Evolutionary conservation across 2,329 filamentous ascomycete species (phyloP).

Genomic region (Epicoccum sorghinum): DNA sequence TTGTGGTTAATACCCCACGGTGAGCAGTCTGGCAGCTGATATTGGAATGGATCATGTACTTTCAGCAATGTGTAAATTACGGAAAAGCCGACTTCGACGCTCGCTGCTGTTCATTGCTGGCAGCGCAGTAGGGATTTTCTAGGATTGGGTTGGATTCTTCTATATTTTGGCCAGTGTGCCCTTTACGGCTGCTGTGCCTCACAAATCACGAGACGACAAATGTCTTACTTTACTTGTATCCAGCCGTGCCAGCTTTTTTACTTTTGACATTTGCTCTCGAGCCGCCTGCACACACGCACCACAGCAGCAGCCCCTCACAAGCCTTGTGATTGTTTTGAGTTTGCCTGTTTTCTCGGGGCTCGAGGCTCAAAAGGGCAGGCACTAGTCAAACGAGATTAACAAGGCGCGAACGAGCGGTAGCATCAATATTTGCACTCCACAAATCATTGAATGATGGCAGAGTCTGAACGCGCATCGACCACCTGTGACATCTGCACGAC

Average conservation of each 20-base stretch:
- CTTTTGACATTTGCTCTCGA: not conserved
- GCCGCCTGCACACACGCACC: not conserved
- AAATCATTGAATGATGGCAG: slow-evolving; percentile 8
- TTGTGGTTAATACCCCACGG: slow-evolving; percentile 48
- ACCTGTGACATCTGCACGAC: slow-evolving; percentile 7
- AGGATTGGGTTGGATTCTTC: slow-evolving; percentile 24
- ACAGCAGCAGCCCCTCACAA: not conserved
- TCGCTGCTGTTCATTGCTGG: slow-evolving; percentile 34
- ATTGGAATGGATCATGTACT: slow-evolving; percentile 42
- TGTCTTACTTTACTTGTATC: slow-evolving; percentile 25
- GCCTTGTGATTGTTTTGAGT: slow-evolving; percentile 7
- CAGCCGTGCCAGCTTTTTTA: not conserved
- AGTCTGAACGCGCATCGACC: not conserved
- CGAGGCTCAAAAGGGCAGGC: slow-evolving; percentile 16
- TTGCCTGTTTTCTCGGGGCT: slow-evolving; percentile 10
- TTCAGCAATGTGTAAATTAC: slow-evolving; percentile 50
- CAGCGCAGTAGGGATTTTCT: slow-evolving; percentile 34
- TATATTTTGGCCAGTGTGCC: slow-evolving; percentile 24
- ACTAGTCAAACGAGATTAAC: slow-evolving; percentile 33
- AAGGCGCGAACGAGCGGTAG: slow-evolving; percentile 24
- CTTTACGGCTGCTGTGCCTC: slow-evolving; percentile 31
- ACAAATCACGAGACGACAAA: slow-evolving; percentile 35
- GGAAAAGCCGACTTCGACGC: slow-evolving; percentile 32
- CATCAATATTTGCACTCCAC: slow-evolving; percentile 22
- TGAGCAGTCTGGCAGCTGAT: slow-evolving; percentile 38